Conservation (phyloP, 2,329 filamentous ascomycete genomes). For the Exophiala sideris region DNA sequence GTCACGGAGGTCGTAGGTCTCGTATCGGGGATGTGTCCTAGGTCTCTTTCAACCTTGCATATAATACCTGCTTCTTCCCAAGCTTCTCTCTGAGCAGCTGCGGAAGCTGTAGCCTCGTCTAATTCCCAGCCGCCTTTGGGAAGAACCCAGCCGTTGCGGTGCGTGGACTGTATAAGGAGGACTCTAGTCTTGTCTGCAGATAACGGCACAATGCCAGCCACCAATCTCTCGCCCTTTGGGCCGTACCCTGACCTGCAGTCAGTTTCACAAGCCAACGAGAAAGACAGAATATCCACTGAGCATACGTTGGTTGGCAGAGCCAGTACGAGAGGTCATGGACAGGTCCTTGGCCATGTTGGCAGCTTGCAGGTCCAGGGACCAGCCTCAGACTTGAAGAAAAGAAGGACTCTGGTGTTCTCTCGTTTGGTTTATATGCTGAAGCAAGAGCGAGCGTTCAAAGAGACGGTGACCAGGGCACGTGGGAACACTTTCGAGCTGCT, state of each 20-base stretch:
- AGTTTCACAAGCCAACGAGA: conserved; percentile 2
- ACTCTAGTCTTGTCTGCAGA: conserved; percentile 83
- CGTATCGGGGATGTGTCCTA: conserved; percentile 82
- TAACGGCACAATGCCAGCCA: conserved; percentile 89
- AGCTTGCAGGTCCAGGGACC: conserved; percentile 2
- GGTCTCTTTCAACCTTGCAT: conserved; percentile 77
- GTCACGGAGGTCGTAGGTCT: conserved; percentile 55
- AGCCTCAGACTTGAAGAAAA: conserved; percentile 1
- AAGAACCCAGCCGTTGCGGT: conserved; percentile 89
- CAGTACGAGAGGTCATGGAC: conserved; percentile 46
- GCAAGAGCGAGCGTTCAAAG: conserved; percentile 15
- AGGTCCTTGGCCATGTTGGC: conserved; percentile 22
- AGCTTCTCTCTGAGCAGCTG: conserved; percentile 82
- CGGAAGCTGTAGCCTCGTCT: conserved; percentile 82
- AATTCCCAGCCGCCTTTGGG: conserved; percentile 98
- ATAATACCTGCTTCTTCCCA: conserved; percentile 97
- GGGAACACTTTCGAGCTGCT: conserved; percentile 24
- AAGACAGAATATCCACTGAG: conserved; percentile 19
- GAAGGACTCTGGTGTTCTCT: conserved; percentile 5
- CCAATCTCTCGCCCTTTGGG: conserved; percentile 84
- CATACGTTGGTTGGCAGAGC: conserved; percentile 50
- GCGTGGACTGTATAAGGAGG: conserved; percentile 87
- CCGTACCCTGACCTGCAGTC: conserved; percentile 68
- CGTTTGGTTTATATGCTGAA: neutral
- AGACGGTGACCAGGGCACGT: conserved; percentile 22